These are phyloP conservation scores for Tardiomyces blankii DNA, from an alignment of 1,139 yeast genomes.

Conservation along the genomic window DNA sequence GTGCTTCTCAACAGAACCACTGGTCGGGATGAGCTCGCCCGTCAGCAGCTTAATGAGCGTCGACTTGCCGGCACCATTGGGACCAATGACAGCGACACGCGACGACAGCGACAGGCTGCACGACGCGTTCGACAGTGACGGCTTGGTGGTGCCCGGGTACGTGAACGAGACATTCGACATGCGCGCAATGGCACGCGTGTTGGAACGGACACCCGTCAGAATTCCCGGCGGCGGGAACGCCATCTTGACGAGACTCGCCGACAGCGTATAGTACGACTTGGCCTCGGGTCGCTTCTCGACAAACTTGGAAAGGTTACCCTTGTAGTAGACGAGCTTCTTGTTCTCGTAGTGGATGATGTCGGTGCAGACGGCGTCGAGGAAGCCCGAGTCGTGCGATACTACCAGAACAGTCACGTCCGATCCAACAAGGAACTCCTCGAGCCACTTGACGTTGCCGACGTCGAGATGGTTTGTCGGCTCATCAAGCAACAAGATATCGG, in stretches of 20 bases:
- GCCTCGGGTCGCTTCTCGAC: slow-evolving; percentile 94
- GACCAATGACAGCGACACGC: slow-evolving; percentile 93
- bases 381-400: slow-evolving; percentile 96
- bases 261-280: slow-evolving; percentile 88
- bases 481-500: slow-evolving; percentile 86
- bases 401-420: slow-evolving; percentile 85
- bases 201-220: slow-evolving; percentile 89
- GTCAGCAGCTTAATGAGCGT: slow-evolving; percentile 88
- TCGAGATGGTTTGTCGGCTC: slow-evolving; percentile 99
- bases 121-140: slow-evolving; percentile 69
- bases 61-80: slow-evolving; percentile 98
- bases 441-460: slow-evolving; percentile 88
- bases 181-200: slow-evolving; percentile 90
- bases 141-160: slow-evolving; percentile 83
- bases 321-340: slow-evolving; percentile 88
- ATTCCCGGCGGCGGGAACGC: slow-evolving; percentile 98
- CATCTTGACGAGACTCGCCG: slow-evolving; percentile 91
- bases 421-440: slow-evolving; percentile 65
- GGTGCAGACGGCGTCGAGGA: slow-evolving; percentile 91
- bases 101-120: slow-evolving; percentile 86
- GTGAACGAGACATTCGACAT: slow-evolving; percentile 76
- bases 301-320: slow-evolving; percentile 79
- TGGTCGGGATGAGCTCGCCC: slow-evolving; percentile 78
- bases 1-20: slow-evolving; percentile 91
- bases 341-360: slow-evolving; percentile 95